Conservation (phyloP, 2,329 filamentous ascomycete genomes). For the Domatiomyces globalis region DNA sequence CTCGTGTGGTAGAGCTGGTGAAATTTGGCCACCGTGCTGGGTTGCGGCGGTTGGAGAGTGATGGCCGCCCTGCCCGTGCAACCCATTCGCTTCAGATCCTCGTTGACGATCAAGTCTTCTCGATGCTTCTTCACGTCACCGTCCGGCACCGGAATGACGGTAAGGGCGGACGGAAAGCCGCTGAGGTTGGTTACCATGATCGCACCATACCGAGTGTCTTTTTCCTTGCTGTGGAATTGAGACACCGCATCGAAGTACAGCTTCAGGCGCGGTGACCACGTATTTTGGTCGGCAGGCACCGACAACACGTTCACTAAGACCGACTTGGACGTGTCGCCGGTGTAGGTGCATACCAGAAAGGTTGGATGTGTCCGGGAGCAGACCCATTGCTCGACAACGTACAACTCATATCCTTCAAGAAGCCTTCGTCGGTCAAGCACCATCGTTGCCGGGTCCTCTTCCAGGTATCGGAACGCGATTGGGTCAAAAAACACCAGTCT, state of each 20-base stretch:
- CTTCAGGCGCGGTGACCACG: constrained; percentile 65
- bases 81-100: constrained; percentile 78
- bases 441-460: constrained; percentile 64
- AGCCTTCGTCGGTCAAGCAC: constrained; percentile 58
- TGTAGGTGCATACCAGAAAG: constrained; percentile 83
- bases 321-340: constrained; percentile 65
- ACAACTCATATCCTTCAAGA: constrained; percentile 76
- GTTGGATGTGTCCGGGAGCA: constrained; percentile 84
- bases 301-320: constrained; percentile 69
- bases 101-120: constrained; percentile 81
- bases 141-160: constrained; percentile 77
- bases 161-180: constrained; percentile 79
- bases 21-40: constrained; percentile 80
- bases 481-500: constrained; percentile 52
- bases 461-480: constrained; percentile 59
- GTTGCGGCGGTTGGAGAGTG: constrained; percentile 60
- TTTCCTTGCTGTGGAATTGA: constrained; percentile 70
- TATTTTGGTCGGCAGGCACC: constrained; percentile 62
- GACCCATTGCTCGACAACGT: constrained; percentile 94
- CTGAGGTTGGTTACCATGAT: constrained; percentile 91
- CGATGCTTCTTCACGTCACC: constrained; percentile 71
- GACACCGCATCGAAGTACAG: constrained; percentile 77
- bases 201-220: constrained; percentile 67
- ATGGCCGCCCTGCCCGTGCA: constrained; percentile 83
- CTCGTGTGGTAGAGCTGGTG: constrained; percentile 78